A percentile compares a stretch with the other conserved stretches of the same genome.
Evolutionary conservation across 1,284 basidiomycete genomes (phyloP).

Genomic region (Cerioporus squamosus): DNA sequence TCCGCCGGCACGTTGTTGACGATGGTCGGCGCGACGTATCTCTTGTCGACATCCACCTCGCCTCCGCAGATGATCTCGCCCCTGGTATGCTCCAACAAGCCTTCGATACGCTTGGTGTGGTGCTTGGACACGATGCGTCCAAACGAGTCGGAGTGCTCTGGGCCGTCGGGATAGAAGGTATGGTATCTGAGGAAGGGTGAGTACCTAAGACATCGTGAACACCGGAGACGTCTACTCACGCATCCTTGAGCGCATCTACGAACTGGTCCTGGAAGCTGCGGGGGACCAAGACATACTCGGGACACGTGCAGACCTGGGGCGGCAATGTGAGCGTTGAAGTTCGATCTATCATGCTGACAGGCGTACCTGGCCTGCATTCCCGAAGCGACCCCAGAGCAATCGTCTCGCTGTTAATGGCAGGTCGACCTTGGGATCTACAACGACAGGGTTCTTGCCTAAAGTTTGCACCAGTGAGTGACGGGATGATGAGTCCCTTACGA

Average conservation of each 20-base stretch:
- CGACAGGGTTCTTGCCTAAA: constrained; percentile 82
- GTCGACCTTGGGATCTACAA: constrained; percentile 74
- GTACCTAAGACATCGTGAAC: not conserved
- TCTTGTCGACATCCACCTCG: constrained; percentile 57
- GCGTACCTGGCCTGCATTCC: constrained; percentile 78
- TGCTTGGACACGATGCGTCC: constrained; percentile 52
- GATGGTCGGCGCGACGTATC: constrained; percentile 71
- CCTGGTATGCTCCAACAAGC: constrained; percentile 67
- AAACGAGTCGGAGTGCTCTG: constrained; percentile 47
- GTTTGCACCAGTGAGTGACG: not conserved
- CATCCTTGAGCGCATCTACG: constrained; percentile 62
- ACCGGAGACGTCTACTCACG: constrained; percentile 44
- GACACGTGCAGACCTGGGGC: constrained; percentile 55
- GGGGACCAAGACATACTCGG: constrained; percentile 83
- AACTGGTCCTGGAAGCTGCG: constrained; percentile 66
- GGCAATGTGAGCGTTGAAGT: constrained; percentile 51
- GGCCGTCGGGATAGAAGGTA: constrained; percentile 58
- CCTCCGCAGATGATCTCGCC: constrained; percentile 79
- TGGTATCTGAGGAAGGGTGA: constrained; percentile 43
- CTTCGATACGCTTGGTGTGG: constrained; percentile 67
- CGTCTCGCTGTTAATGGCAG: constrained; percentile 61
- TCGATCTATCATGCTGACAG: not conserved
- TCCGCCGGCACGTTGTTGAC: constrained; percentile 63
- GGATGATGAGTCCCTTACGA: not conserved
- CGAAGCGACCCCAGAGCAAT: constrained; percentile 80